phyloP scores from a whole-genome alignment of 2,329 filamentous ascomycete species.

The Pseudofabraea citricarpa region DNA sequence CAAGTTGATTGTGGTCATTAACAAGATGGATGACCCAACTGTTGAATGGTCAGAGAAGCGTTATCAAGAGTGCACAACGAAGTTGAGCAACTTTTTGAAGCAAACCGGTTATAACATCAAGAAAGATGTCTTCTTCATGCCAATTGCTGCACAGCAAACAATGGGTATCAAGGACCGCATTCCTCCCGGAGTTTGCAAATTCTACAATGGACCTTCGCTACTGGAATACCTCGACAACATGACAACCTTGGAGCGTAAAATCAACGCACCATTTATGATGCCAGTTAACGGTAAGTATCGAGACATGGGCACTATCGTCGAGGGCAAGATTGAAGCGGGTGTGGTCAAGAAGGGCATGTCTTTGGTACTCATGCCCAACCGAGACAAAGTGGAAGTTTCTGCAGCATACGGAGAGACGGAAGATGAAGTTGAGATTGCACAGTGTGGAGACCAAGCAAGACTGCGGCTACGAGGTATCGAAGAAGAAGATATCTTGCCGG shows the following conservation, averaged over 20 bases:
- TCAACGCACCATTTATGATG: conserved; percentile 99
- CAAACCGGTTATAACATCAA: conserved; percentile 91
- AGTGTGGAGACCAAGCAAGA: conserved; percentile 92
- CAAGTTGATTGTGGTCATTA: conserved; percentile 90
- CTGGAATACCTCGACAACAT: conserved; percentile 95
- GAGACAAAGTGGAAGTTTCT: conserved; percentile 71
- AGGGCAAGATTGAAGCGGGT: conserved; percentile 94
- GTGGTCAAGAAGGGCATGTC: conserved; percentile 85
- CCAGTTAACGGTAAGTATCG: conserved; percentile 92
- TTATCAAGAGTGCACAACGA: conserved; percentile 88
- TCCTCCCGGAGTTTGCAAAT: conserved; percentile 68
- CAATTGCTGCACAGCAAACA: conserved; percentile 84
- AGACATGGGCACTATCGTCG: conserved; percentile 95
- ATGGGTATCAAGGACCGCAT: conserved; percentile 86
- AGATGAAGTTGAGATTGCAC: conserved; percentile 77
- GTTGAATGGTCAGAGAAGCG: conserved; percentile 93
- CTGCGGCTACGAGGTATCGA: conserved; percentile 90
- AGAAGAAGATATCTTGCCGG: conserved; percentile 93
- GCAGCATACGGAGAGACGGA: conserved; percentile 94
- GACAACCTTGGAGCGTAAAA: conserved; percentile 87
- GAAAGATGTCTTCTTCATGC: conserved; percentile 92
- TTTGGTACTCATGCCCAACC: conserved; percentile 95
- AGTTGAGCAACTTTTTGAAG: conserved; percentile 84
- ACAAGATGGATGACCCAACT: conserved; percentile 99
- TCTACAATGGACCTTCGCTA: conserved; percentile 85